Percentiles rank a stretch among this genome's conserved stretches.
Conservation (phyloP, 768 basidiomycete species). For the Russula earlei region DNA sequence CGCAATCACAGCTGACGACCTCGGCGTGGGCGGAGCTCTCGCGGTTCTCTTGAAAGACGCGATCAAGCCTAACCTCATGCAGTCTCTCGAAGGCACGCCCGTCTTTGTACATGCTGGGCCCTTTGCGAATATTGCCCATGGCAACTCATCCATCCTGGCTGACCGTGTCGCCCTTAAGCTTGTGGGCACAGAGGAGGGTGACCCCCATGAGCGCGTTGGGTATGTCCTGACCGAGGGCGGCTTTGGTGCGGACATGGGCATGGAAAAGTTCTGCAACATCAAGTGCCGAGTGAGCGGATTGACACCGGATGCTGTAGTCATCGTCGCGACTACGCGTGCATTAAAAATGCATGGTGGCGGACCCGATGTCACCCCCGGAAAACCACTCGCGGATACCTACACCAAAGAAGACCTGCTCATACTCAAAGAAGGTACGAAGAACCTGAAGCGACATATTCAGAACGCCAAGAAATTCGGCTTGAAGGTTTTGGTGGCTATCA, state of each 20-base stretch:
- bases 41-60: constrained; percentile 98
- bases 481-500: constrained; percentile 94
- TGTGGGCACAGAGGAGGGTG: constrained; percentile 89
- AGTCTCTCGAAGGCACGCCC: constrained; percentile 94
- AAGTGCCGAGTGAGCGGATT: constrained; percentile 93
- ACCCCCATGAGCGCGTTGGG: constrained; percentile 68
- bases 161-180: constrained; percentile 95
- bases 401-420: constrained; percentile 87
- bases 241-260: constrained; percentile 98
- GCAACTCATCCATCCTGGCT: constrained; percentile 98
- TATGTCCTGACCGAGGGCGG: constrained; percentile 98
- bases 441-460: constrained; percentile 86
- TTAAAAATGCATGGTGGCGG: constrained; percentile 99
- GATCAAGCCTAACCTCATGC: constrained; percentile 99
- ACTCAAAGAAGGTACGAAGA: constrained; percentile 86
- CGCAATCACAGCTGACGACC: constrained; percentile 90
- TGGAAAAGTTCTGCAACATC: constrained; percentile 99
- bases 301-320: constrained; percentile 86
- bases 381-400: constrained; percentile 87
- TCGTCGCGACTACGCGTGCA: constrained; percentile 95
- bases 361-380: constrained; percentile 93
- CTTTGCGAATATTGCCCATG: constrained; percentile 98
- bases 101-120: constrained; percentile 99
- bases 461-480: constrained; percentile 93
- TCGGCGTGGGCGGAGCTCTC: constrained; percentile 90